These are phyloP conservation scores for Stevia rebaudiana DNA, from an alignment of 140 eudicot species.

Conservation along the genomic window DNA sequence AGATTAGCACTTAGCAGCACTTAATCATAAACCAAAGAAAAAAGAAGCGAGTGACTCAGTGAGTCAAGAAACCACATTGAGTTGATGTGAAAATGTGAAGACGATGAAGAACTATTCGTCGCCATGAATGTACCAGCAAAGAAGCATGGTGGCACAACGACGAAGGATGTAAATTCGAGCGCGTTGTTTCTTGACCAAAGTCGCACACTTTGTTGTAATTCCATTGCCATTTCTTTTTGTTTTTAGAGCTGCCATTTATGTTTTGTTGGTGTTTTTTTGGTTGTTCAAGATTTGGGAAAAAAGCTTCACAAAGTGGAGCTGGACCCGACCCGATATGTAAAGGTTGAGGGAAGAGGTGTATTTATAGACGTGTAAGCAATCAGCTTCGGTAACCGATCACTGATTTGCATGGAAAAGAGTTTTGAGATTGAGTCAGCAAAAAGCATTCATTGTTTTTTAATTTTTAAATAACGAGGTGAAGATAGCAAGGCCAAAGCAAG, in stretches of 20 bases:
- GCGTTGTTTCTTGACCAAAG: slow-evolving; percentile 73
- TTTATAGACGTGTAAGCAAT: slow-evolving; percentile 38
- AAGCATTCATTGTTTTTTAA: slow-evolving; percentile 9
- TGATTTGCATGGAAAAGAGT: slow-evolving; percentile 44
- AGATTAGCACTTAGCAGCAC: slow-evolving; percentile 23
- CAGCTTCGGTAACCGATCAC: slow-evolving; percentile 37
- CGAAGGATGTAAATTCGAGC: slow-evolving; percentile 80
- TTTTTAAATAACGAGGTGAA: slow-evolving; percentile 16
- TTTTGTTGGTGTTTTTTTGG: neutral
- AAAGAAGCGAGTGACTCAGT: neutral
- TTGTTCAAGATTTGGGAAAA: slow-evolving; percentile 29
- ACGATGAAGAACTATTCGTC: slow-evolving; percentile 33
- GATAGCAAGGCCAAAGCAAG: neutral
- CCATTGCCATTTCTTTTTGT: slow-evolving; percentile 45
- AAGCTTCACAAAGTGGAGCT: slow-evolving; percentile 47
- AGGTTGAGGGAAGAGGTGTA: slow-evolving; percentile 14
- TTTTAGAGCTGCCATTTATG: slow-evolving; percentile 32
- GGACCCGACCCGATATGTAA: slow-evolving; percentile 40
- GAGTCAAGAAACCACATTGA: neutral
- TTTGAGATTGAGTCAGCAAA: slow-evolving; percentile 20
- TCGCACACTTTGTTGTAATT: slow-evolving; percentile 62
- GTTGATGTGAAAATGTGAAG: slow-evolving; percentile 12
- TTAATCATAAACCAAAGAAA: slow-evolving; percentile 14
- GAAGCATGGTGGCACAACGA: slow-evolving; percentile 92
- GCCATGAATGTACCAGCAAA: slow-evolving; percentile 83